Conservation (phyloP, 805 yeast genomes). For the Teunomyces funiuensis region DNA sequence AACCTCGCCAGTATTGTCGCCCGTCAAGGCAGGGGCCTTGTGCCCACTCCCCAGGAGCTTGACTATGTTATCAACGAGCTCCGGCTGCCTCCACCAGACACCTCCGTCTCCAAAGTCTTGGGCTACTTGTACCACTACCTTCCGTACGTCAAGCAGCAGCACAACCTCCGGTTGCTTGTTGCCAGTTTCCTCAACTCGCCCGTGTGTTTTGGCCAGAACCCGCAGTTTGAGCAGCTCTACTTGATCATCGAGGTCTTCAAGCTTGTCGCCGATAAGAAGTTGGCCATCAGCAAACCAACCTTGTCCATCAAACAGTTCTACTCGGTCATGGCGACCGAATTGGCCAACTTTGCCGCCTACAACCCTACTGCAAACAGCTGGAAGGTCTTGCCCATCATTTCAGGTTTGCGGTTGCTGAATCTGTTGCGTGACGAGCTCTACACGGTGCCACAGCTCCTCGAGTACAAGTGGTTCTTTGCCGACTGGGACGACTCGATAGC, state of each 20-base stretch:
- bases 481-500: constrained; percentile 32
- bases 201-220: constrained; percentile 24
- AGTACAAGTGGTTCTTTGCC: constrained; percentile 33
- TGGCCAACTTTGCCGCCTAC: constrained; percentile 28
- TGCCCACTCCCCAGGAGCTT: constrained; percentile 38
- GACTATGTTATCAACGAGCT: constrained; percentile 49
- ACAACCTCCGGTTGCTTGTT: constrained; percentile 45
- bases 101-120: constrained; percentile 32
- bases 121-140: constrained; percentile 52
- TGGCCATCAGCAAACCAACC: constrained; percentile 49
- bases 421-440: constrained; percentile 33
- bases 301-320: constrained; percentile 46
- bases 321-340: constrained; percentile 33
- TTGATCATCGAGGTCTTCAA: constrained; percentile 49
- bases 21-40: constrained; percentile 7
- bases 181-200: constrained; percentile 47
- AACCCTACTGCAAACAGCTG: constrained; percentile 35
- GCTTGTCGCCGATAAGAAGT: constrained; percentile 45
- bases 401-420: constrained; percentile 45
- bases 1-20: constrained; percentile 1
- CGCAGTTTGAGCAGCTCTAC: constrained; percentile 32
- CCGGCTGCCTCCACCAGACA: constrained; percentile 35
- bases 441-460: constrained; percentile 25
- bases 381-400: constrained; percentile 48
- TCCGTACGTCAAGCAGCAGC: constrained; percentile 48